phyloP scores from a whole-genome alignment of 371 early-diverging fungal species.

The Syncephalastrum monosporum region DNA sequence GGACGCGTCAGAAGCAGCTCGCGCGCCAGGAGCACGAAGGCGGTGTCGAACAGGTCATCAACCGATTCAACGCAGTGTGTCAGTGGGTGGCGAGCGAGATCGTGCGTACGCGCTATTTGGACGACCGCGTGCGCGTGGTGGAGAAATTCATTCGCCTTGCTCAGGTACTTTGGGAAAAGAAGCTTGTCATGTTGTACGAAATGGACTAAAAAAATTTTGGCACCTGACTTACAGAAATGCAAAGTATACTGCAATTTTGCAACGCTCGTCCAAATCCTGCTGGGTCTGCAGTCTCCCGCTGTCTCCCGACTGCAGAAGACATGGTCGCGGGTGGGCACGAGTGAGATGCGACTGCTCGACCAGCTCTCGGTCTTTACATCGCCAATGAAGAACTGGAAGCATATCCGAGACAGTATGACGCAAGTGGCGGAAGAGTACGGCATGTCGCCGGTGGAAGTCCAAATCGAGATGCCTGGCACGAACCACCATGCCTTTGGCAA shows the following conservation, averaged over 20 bases:
- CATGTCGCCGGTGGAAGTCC: constrained; percentile 49
- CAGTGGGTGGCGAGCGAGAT: constrained; percentile 77
- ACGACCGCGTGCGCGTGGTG: constrained; percentile 60
- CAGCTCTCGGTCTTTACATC: constrained; percentile 57
- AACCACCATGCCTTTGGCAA: constrained; percentile 18
- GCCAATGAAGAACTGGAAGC: constrained; percentile 56
- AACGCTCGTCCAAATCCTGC: constrained; percentile 59
- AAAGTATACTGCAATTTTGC: constrained; percentile 64
- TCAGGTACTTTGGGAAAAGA: constrained; percentile 34
- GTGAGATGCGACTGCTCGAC: constrained; percentile 52
- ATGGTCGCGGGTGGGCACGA: constrained; percentile 54
- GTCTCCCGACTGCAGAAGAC: constrained; percentile 62
- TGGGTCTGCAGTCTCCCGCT: constrained; percentile 62
- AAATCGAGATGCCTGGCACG: constrained; percentile 39
- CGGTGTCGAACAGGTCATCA: constrained; percentile 61
- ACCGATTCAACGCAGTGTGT: constrained; percentile 68
- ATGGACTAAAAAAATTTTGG: background rate
- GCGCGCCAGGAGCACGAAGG: constrained; percentile 18
- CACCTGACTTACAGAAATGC: constrained; percentile 48
- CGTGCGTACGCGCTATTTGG: constrained; percentile 49
- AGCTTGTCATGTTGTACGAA: background rate
- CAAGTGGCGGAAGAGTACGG: constrained; percentile 60
- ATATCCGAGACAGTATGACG: constrained; percentile 64
- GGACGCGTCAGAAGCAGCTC: constrained; percentile 14
- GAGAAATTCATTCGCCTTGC: constrained; percentile 77